Percentiles rank a stretch among this genome's conserved stretches.
Evolutionary conservation across 1,284 basidiomycete genomes (phyloP).

Genomic region (Ustilago trichophora): DNA sequence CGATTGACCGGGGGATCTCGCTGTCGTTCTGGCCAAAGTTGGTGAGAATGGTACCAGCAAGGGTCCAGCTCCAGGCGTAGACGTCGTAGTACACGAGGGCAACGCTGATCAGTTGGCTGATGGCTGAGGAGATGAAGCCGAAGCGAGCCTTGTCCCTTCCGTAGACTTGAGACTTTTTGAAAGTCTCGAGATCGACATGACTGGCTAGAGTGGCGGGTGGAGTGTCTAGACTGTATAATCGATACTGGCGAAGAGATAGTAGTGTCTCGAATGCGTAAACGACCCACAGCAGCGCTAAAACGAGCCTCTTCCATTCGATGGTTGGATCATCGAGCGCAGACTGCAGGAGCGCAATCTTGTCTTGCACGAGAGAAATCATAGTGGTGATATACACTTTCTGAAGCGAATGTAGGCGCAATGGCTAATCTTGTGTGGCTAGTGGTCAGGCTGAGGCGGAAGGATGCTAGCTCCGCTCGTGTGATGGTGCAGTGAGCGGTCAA

Average conservation of each 20-base stretch:
- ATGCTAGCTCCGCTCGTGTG: too few relatives aligned
- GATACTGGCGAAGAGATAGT: constrained; percentile 85
- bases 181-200: constrained; percentile 79
- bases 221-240: constrained; percentile 78
- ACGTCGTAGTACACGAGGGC: constrained; percentile 78
- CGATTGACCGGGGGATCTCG: constrained; percentile 83
- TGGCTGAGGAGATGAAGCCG: constrained; percentile 77
- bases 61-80: constrained; percentile 81
- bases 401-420: too few relatives aligned
- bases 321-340: constrained; percentile 62
- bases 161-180: constrained; percentile 88
- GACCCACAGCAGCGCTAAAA: constrained; percentile 78
- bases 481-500: too few relatives aligned
- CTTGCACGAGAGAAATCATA: constrained; percentile 37
- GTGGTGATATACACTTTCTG: too few relatives aligned
- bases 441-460: too few relatives aligned
- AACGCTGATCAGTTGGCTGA: constrained; percentile 78
- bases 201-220: constrained; percentile 79
- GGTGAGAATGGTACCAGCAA: constrained; percentile 70
- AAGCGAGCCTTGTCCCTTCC: constrained; percentile 91
- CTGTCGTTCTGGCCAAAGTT: constrained; percentile 30
- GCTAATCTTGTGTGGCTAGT: background rate
- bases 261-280: constrained; percentile 86
- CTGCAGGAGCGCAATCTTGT: constrained; percentile 31
- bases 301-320: constrained; percentile 78